Base-by-base conservation (phyloP, 2,329 filamentous ascomycete genomes). In the Stagonosporopsis tanaceti region DNA sequence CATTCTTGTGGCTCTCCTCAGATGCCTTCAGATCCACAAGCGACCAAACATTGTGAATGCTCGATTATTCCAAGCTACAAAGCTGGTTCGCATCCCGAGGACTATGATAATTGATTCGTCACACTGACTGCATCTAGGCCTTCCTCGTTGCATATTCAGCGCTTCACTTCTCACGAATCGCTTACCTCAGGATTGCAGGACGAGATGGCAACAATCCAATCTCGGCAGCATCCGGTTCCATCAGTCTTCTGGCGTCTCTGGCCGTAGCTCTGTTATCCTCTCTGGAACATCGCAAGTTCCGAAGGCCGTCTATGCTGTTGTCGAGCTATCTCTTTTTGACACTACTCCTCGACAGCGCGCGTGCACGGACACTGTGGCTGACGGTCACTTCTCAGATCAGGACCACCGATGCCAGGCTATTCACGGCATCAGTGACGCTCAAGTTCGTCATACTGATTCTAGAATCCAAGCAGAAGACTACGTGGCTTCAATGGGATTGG, bases 1-100 rank as follows among this genome's bases (percentile, higher is more conserved):
- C 25, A 50, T 77, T 39, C 71, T 71, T 53, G 72, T 68, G 70
- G 57, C 64, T 32, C 69, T 71, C 35, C 57, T 68, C 69, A 74
- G 69, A 69, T 67, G 69, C 15, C 65, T 61, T 15, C 61, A 57
- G 38, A 32, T 44, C 3, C 34, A 57, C 11, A 63, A 63, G 41
- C 14, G 53, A 20, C 53, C 57, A 35, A 24, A 47, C 30, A 44
- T 38, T 20, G 22, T 45, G 4, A n/a, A 46, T 37, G 47, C 47
- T 42, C 27, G 27, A n/a, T 47, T 38, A 2, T 52, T 52, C 40
- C 8, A 32, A 17, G 40, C n/a, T 22, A 22, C 30, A 17, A 52
- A 52, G 22, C 34, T 25, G 52, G 34, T 54, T 7, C 55, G 55
- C 59, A 12, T 39, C 37, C 6, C n/a, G 9, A 22, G 2, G 7